These are phyloP conservation scores for Rhodotorula sphaerocarpa DNA, from an alignment of 768 basidiomycete genomes.

Conservation along the genomic window DNA sequence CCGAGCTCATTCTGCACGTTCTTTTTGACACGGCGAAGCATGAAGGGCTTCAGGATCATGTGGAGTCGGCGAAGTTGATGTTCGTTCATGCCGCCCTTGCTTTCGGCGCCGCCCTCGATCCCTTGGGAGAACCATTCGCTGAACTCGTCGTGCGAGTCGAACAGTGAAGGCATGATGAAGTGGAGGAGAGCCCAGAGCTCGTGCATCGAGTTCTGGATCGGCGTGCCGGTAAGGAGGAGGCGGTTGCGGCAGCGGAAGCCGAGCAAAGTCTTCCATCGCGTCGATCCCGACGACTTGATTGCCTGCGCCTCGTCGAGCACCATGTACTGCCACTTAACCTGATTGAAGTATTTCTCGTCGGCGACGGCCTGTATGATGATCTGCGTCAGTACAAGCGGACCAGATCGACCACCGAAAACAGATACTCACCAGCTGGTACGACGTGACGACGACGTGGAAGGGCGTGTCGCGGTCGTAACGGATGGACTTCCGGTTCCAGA, in stretches of 20 bases:
- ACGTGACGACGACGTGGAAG: conserved; percentile 93
- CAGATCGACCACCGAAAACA: no score
- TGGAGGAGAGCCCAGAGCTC: conserved; percentile 97
- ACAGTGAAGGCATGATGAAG: conserved; percentile 99
- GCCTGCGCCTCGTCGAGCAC: conserved; percentile 99
- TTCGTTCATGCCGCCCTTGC: conserved; percentile 80
- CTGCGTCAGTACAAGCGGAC: no score
- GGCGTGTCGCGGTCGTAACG: conserved; percentile 90
- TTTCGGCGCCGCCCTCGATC: conserved; percentile 88
- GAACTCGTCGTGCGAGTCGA: conserved; percentile 98
- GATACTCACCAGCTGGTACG: conserved; percentile 84
- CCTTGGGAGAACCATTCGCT: conserved; percentile 99
- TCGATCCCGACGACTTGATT: conserved; percentile 93
- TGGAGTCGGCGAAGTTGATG: conserved; percentile 89
- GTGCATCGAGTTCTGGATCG: conserved; percentile 99
- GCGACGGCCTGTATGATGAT: conserved; percentile 79
- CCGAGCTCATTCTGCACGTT: conserved; percentile 99
- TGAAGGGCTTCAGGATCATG: conserved; percentile 99
- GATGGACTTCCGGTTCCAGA: conserved; percentile 97
- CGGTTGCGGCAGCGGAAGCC: conserved; percentile 94
- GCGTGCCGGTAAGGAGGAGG: conserved; percentile 88
- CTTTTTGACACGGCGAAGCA: conserved; percentile 91
- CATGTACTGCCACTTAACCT: conserved; percentile 99
- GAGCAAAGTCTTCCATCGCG: conserved; percentile 92
- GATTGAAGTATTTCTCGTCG: conserved; percentile 96